Evolutionary conservation across 2,329 filamentous ascomycete species (phyloP).

Genomic region (Colletotrichum musicola): DNA sequence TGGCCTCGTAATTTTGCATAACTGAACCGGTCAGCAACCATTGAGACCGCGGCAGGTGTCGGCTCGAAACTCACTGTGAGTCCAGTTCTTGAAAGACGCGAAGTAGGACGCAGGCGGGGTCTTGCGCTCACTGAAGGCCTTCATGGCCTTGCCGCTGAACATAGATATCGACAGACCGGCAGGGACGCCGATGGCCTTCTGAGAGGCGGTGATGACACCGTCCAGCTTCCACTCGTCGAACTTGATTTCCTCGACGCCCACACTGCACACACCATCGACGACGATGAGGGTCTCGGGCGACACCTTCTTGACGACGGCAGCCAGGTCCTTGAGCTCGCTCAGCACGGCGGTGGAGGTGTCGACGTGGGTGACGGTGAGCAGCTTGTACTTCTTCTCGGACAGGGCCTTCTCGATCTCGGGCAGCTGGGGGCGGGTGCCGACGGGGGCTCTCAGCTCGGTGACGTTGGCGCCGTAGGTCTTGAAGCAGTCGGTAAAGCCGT

Average conservation of each 20-base stretch:
- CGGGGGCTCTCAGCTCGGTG: conserved; percentile 89
- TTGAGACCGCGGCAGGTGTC: neutral
- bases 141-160: conserved; percentile 89
- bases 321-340: conserved; percentile 87
- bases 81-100: conserved; percentile 96
- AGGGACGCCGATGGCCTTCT: conserved; percentile 97
- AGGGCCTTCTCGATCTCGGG: conserved; percentile 90
- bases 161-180: conserved; percentile 95
- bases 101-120: conserved; percentile 90
- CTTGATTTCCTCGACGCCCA: conserved; percentile 93
- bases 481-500: conserved; percentile 93
- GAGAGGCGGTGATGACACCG: conserved; percentile 91
- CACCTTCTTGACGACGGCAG: conserved; percentile 85
- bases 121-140: conserved; percentile 83
- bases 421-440: conserved; percentile 88
- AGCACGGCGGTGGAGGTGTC: conserved; percentile 97
- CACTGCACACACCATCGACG: conserved; percentile 97
- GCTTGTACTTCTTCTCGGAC: conserved; percentile 91
- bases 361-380: conserved; percentile 94
- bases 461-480: conserved; percentile 90
- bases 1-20: conserved; percentile 99
- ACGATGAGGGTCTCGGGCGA: conserved; percentile 92
- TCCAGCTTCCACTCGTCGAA: conserved; percentile 97
- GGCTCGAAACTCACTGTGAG: conserved; percentile 74
- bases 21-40: conserved; percentile 61